Base-by-base conservation (phyloP, 345 rosid genomes). In the Firmiana major region DNA sequence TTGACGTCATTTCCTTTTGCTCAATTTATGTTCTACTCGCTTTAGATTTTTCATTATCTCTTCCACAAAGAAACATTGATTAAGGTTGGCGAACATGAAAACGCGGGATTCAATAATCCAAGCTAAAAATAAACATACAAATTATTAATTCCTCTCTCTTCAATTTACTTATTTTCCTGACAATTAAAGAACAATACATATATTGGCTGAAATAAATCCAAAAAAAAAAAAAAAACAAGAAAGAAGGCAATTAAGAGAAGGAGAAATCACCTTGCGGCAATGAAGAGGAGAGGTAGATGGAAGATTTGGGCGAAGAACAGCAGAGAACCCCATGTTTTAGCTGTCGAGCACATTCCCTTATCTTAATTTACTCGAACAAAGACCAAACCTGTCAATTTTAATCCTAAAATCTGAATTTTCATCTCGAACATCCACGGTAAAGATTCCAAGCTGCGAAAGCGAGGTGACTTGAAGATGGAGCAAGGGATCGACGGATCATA, bases 271-370 rank as follows among this genome's bases (percentile, higher is more conserved):
- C 86, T 83, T 38, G 78, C 57, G 77, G 85, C 62, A 76, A 73
- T 54, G 73, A 80, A 75, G 84, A 73, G 80, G 76, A 22, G 75
- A 78, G 17, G 75, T 24, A 11, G 87, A 53, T 17, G 87, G 75
- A 63, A 86, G 82, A 72, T 36, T 79, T 34, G 82, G 79, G 80
- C 84, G 87, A 75, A 89, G 19, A 78, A 86, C 78, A 57, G 85
- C 86, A 45, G 90, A 83, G 72, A 85, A 86, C 63, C 89, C 90
- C 98, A 91, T 91, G 81, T 9, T 70, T 72, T 49, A 59, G 46
- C 28, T 36, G 17, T 49, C 28, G 65, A 69, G 79, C 76, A 65
- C 85, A 77, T 82, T 73, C 79, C 71, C 15, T 24, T 31, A 28
- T 4, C 55, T 17, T 21, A 28, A 74, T 36, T 19, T 15, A 26